Base-by-base conservation (phyloP, 768 basidiomycete species). In the Podaxis sp. region DNA sequence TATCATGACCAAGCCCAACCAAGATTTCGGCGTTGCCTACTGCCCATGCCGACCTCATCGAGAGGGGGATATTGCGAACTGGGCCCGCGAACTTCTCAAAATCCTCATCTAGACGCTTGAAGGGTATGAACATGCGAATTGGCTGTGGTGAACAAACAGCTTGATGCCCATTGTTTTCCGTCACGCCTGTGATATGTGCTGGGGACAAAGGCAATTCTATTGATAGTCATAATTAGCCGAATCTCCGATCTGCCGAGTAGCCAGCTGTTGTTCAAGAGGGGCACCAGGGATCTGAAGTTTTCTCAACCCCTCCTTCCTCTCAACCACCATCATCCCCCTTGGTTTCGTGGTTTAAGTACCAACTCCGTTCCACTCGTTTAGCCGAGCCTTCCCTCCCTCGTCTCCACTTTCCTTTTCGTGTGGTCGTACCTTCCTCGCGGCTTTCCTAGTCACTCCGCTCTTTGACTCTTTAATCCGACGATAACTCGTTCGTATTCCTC, bases 381-480 rank as follows among this genome's bases (percentile, higher is more conserved):
- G 30, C 52, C 39, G 57, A 56, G 24, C 59, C 58, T 48, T 55
- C 33, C 61, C 19, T 33, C 51, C 52, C 51, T 60, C 44, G 9
- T 46, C 64, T 64, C 52, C 65, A 65, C 52, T 51, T 61, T 70
- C 68, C 57, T 59, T 60, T 63, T 64, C 44, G 46, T 61, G 59
- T 61, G 54, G 54, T 64, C 46, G 57, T 63, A 55, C 68, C 66
- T 64, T 64, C 61, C 64, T 55, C 61, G 53, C 67, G 63, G 28
- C 64, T 70, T 61, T 48, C 53, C 36, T 19, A 36, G 56, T 40
- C 60, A 60, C 62, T 64, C 66, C 62, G 46, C 67, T 58, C n/a
- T 22, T 42, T 22, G 58, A 61, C 57, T 30, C 46, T 65, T 51
- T 44, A 53, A 55, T 3, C 33, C 39, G 51, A 26, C 60, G 42